These are phyloP conservation scores for Sodiomyces alkalinus DNA, from an alignment of 2,329 filamentous ascomycete species.

Conservation along the genomic window DNA sequence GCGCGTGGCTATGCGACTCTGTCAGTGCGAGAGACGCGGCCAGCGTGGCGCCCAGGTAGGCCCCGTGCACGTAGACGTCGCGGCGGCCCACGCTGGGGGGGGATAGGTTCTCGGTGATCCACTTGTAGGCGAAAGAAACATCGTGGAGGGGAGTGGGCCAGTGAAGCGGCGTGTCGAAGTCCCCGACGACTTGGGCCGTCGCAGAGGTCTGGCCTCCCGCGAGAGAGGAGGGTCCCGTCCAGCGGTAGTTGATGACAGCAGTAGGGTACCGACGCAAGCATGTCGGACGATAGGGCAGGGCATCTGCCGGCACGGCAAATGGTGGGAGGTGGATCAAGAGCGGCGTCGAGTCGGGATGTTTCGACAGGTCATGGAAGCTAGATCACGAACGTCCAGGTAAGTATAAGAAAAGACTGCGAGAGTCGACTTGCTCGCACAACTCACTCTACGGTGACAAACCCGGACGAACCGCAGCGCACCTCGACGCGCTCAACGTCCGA, in stretches of 20 bases:
- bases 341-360: constrained; percentile 21
- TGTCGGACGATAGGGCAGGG: constrained; percentile 17
- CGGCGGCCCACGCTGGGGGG: constrained; percentile 19
- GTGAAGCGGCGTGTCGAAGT: constrained; percentile 13
- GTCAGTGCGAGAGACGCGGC: constrained; percentile 42
- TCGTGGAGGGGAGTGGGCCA: constrained; percentile 48
- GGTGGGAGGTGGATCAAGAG: constrained; percentile 42
- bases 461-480: constrained; percentile 32
- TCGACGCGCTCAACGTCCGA: constrained; percentile 22
- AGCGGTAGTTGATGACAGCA: constrained; percentile 45
- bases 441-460: constrained; percentile 35
- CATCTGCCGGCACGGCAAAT: constrained; percentile 17
- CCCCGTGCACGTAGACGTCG: constrained; percentile 36
- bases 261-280: constrained; percentile 29
- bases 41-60: constrained; percentile 41
- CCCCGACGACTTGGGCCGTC: constrained; percentile 1
- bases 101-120: constrained; percentile 29
- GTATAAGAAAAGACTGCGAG: neutral
- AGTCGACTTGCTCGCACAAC: constrained; percentile 12
- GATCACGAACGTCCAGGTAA: constrained; percentile 7
- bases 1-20: constrained; percentile 27
- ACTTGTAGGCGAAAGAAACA: constrained; percentile 34
- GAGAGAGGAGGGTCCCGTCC: constrained; percentile 18
- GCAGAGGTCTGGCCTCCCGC: constrained; percentile 1
- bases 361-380: constrained; percentile 33